These are phyloP conservation scores for Cyclostephanos invisitatus DNA, from an alignment of 108 stramenopile species.

Conservation along the genomic window DNA sequence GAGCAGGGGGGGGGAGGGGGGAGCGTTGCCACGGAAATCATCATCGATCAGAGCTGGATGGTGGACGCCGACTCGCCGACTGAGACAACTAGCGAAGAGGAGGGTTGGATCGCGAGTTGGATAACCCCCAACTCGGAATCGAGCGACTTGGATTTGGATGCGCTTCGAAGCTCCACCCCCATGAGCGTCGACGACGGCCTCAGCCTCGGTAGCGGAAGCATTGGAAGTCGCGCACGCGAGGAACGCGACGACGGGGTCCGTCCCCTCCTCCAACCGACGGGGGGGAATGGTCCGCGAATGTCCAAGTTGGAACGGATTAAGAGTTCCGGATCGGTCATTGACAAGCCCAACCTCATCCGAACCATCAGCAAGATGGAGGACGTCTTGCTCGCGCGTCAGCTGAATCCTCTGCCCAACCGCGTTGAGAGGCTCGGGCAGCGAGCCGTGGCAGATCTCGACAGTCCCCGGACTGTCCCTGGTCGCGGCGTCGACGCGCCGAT, in stretches of 20 bases:
- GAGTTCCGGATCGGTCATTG: conserved; percentile 31
- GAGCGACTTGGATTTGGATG: neutral
- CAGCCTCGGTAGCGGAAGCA: conserved; percentile 1
- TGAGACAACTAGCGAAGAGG: neutral
- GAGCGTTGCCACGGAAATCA: conserved; percentile 2
- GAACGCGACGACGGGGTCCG: conserved; percentile 33
- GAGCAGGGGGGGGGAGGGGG: neutral
- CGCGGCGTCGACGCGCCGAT: conserved; percentile 2
- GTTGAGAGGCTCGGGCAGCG: neutral
- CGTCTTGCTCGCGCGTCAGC: conserved; percentile 20
- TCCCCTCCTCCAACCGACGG: conserved; percentile 9
- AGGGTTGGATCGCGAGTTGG: conserved; percentile 15
- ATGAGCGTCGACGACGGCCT: conserved; percentile 1
- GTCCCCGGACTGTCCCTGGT: conserved; percentile 1
- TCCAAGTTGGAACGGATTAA: conserved; percentile 35
- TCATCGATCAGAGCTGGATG: conserved; percentile 28
- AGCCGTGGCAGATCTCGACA: neutral
- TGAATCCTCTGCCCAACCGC: conserved; percentile 8
- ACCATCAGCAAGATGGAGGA: conserved; percentile 61
- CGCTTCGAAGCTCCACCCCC: neutral
- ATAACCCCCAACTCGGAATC: conserved; percentile 14
- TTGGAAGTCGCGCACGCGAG: conserved; percentile 4
- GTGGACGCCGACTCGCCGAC: conserved; percentile 9
- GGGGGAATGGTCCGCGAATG: neutral
- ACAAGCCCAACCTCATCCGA: conserved; percentile 49